Conservation (phyloP, 352 stramenopile genomes). For the Phytophthora syringae region DNA sequence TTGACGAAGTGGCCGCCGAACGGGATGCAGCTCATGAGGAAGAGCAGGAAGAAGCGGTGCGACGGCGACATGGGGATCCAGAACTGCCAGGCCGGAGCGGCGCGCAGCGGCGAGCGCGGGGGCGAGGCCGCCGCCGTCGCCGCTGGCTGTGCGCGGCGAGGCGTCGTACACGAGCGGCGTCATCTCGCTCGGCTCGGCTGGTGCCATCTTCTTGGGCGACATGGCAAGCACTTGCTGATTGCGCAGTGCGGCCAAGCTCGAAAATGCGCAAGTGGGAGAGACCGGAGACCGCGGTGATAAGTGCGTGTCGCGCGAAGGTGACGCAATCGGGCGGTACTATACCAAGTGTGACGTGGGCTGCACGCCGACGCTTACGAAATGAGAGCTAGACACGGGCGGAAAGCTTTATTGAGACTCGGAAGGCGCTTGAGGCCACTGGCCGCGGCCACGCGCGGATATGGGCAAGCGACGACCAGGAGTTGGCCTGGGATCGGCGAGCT, state of each 20-base stretch:
- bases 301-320: conserved; percentile 17
- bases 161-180: conserved; percentile 40
- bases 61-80: conserved; percentile 68
- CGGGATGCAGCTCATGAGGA: conserved; percentile 88
- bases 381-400: neutral
- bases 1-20: conserved; percentile 90
- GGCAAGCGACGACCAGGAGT: conserved; percentile 17
- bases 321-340: conserved; percentile 13
- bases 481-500: conserved; percentile 13
- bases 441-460: conserved; percentile 13
- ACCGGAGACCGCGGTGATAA: neutral
- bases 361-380: conserved; percentile 19
- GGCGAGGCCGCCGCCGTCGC: conserved; percentile 20
- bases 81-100: conserved; percentile 67
- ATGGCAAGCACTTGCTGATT: conserved; percentile 11
- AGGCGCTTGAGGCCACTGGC: conserved; percentile 11
- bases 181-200: conserved; percentile 32
- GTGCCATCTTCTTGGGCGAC: conserved; percentile 33
- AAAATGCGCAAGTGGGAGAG: conserved; percentile 24
- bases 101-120: conserved; percentile 38
- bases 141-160: neutral
- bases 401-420: no score
- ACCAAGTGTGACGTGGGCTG: conserved; percentile 22
- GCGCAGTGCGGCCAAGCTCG: neutral
- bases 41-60: conserved; percentile 82